Evolutionary conservation across 176 grass and related monocot genomes (phyloP).

Genomic region (Oryza punctata): DNA sequence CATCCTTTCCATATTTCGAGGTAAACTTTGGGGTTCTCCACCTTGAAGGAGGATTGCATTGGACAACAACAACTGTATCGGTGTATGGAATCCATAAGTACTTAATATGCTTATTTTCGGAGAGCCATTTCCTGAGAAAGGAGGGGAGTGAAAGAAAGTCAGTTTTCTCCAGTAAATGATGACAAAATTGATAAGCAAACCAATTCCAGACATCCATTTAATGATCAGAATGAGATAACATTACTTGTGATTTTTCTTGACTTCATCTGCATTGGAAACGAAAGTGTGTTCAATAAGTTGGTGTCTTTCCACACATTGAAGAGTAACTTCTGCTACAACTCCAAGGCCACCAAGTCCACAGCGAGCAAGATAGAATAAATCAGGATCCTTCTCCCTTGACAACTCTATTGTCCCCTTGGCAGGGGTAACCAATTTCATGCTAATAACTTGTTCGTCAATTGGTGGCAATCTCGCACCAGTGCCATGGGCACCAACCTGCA

Average conservation of each 20-base stretch:
- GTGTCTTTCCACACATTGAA: conserved; percentile 80
- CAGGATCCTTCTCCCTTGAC: conserved; percentile 82
- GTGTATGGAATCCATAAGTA: conserved; percentile 90
- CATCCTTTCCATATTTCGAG: conserved; percentile 76
- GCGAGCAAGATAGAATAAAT: conserved; percentile 86
- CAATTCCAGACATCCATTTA: conserved; percentile 14
- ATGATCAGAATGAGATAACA: conserved; percentile 7
- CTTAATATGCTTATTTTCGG: conserved; percentile 87
- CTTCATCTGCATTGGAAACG: conserved; percentile 68
- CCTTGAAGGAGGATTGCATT: conserved; percentile 82
- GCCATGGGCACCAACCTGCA: conserved; percentile 91
- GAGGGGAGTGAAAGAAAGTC: conserved; percentile 16
- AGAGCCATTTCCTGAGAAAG: conserved; percentile 80
- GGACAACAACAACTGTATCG: conserved; percentile 71
- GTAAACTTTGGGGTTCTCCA: conserved; percentile 72
- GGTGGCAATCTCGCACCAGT: conserved; percentile 87
- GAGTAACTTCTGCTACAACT: conserved; percentile 77
- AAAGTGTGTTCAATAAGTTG: conserved; percentile 92
- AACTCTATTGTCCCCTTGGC: conserved; percentile 82
- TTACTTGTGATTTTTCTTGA: conserved; percentile 97
- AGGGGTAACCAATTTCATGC: conserved; percentile 96
- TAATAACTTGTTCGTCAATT: conserved; percentile 91
- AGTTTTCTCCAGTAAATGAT: conserved; percentile 12
- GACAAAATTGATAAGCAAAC: conserved; percentile 16
- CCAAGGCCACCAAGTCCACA: conserved; percentile 83